Evolutionary conservation across 139 green algal genomes (phyloP).

Genomic region (Chlamydomonas incerta): DNA sequence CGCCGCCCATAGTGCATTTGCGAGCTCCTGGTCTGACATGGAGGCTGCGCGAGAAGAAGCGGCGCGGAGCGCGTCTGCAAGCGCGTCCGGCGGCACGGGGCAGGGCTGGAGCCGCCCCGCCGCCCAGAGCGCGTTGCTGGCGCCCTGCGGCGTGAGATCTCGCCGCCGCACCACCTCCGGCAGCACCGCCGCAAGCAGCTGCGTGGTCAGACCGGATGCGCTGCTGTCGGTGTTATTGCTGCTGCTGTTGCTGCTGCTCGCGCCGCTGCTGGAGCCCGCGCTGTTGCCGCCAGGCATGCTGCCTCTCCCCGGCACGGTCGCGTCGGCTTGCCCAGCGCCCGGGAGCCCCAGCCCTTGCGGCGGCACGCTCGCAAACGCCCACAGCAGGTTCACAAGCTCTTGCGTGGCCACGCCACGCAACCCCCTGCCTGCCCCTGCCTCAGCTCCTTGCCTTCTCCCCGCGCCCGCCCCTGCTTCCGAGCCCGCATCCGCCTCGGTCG

Average conservation of each 20-base stretch:
- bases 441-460: too few relatives aligned
- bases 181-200: background rate
- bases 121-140: conserved; percentile 36
- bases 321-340: background rate
- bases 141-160: conserved; percentile 23
- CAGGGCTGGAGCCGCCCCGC: conserved; percentile 13
- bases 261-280: background rate
- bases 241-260: background rate
- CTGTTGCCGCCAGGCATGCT: background rate
- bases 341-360: background rate
- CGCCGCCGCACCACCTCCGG: background rate
- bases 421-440: background rate
- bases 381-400: conserved; percentile 63
- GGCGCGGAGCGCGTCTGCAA: background rate
- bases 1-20: conserved; percentile 48
- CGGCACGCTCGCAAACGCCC: conserved; percentile 49
- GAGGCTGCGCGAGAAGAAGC: background rate
- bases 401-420: conserved; percentile 18
- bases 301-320: background rate
- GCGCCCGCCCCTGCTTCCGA: background rate
- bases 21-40: conserved; percentile 44
- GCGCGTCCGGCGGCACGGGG: background rate
- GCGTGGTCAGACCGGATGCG: background rate
- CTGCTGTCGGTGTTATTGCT: background rate
- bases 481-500: background rate